Conservation (phyloP, 305 asterid genomes). For the Stenogyne calaminthoides region DNA sequence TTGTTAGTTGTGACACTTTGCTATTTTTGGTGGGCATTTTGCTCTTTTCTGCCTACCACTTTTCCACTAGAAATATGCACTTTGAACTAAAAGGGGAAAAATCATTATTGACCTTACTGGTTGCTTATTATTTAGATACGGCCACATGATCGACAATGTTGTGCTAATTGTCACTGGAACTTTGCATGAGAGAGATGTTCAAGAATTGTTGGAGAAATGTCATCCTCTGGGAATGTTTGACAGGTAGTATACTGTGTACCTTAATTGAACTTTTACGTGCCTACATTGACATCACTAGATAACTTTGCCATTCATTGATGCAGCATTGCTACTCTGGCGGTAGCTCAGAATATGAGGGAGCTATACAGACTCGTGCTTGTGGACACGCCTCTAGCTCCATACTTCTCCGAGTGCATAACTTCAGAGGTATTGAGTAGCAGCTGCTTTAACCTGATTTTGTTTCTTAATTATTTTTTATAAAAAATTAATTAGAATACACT, state of each 20-base stretch:
- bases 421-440: slow-evolving; percentile 67
- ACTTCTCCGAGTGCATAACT: slow-evolving; percentile 95
- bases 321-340: slow-evolving; percentile 96
- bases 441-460: neutral
- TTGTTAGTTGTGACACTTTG: neutral
- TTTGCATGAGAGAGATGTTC: slow-evolving; percentile 98
- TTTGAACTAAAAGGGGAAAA: neutral
- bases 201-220: slow-evolving; percentile 95
- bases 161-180: slow-evolving; percentile 98
- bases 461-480: neutral
- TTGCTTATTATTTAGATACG: slow-evolving; percentile 58
- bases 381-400: slow-evolving; percentile 97
- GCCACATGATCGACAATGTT: slow-evolving; percentile 99
- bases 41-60: slow-evolving; percentile 6
- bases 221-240: slow-evolving; percentile 99
- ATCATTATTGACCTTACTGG: slow-evolving; percentile 1
- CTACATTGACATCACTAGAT: slow-evolving; percentile 16
- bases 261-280: slow-evolving; percentile 15
- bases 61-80: neutral
- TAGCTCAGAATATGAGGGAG: slow-evolving; percentile 99
- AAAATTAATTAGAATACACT: neutral
- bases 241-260: slow-evolving; percentile 53
- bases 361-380: slow-evolving; percentile 96
- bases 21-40: neutral
- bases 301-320: slow-evolving; percentile 27